Base-by-base conservation (phyloP, 805 yeast species). In the Kodamaea restingae region DNA sequence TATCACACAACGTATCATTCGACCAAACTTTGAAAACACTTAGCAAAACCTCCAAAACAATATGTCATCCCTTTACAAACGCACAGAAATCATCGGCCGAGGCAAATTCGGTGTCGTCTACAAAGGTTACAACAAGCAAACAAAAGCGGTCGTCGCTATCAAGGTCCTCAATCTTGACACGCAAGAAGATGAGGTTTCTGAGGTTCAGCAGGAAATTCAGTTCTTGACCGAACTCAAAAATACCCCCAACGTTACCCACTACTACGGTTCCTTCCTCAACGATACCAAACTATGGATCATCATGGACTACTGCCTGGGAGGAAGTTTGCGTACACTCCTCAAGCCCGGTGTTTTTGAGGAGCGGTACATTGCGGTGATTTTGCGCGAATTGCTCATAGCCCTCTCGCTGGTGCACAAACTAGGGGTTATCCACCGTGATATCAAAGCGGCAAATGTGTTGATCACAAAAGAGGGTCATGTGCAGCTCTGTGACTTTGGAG, bases 261-360 rank as follows among this genome's bases (percentile, higher is more conserved):
- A 93, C 61, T 86, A 84, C 55, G 97, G 96, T 0, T 84, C 95
- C 0, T 83, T 84, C 48, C 63, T 95, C 20, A 78, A 81, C 45
- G 97, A 91, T 35, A 84, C 96, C n/a, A 82, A 85, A 52, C 70
- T 93, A 26, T 93, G 98, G 98, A 90, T 93, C 58, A 80, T 93
- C 42, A 93, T 93, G 97, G 99, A 93, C 55, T 79, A 85, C 54
- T 91, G 98, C 61, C 93, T 95, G 1, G 99, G 98, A 11, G 99
- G 99, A 0, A 84, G 95, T 1, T 77, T 87, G 40, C 73, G 98
- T 46, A 86, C 96, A 2, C 66, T 93, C 33, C 63, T 91, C 42
- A 78, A 81, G 52, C 88, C 97, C 0, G 98, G 98, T 0, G 78
- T 76, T 26, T 73, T 95, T 28, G 96, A 88, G 45, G 99, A 93